Percentiles rank a stretch among this genome's conserved stretches.
phyloP scores from a whole-genome alignment of 2,329 filamentous ascomycete species.

The Sporothrix humicola region DNA sequence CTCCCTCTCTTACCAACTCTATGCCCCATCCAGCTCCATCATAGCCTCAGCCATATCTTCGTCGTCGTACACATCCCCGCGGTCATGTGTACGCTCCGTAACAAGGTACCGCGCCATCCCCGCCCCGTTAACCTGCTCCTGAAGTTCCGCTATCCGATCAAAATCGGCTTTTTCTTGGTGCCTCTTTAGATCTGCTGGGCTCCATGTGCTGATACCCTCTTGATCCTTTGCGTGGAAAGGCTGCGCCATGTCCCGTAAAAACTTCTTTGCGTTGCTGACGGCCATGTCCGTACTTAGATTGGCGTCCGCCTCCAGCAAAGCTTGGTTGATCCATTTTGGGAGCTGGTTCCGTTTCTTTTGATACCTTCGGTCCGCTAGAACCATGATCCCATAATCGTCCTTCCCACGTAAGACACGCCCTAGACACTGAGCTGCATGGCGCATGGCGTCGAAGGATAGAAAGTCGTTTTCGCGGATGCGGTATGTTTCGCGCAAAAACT shows the following conservation, averaged over 20 bases:
- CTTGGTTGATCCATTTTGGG: slow-evolving; percentile 95
- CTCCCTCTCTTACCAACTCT: neutral
- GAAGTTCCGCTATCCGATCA: slow-evolving; percentile 68
- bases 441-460: slow-evolving; percentile 97
- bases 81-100: slow-evolving; percentile 37
- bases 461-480: slow-evolving; percentile 97
- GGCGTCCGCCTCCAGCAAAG: slow-evolving; percentile 80
- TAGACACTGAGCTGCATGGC: slow-evolving; percentile 95
- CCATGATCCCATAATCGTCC: slow-evolving; percentile 99
- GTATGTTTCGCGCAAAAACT: slow-evolving; percentile 97
- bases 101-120: slow-evolving; percentile 39
- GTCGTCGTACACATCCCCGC: slow-evolving; percentile 46
- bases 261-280: slow-evolving; percentile 84
- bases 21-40: slow-evolving; percentile 43
- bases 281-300: slow-evolving; percentile 97
- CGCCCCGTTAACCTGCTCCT: slow-evolving; percentile 48
- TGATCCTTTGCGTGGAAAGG: slow-evolving; percentile 83
- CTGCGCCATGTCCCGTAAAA: slow-evolving; percentile 89
- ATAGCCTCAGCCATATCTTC: slow-evolving; percentile 58
- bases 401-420: slow-evolving; percentile 94
- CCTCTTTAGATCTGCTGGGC: slow-evolving; percentile 57
- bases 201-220: slow-evolving; percentile 82
- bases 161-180: slow-evolving; percentile 78
- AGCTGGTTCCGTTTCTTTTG: slow-evolving; percentile 88
- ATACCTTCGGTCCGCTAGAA: slow-evolving; percentile 91